Evolutionary conservation across 129 eudicot species (phyloP).

Genomic region (Escallonia rubra): DNA sequence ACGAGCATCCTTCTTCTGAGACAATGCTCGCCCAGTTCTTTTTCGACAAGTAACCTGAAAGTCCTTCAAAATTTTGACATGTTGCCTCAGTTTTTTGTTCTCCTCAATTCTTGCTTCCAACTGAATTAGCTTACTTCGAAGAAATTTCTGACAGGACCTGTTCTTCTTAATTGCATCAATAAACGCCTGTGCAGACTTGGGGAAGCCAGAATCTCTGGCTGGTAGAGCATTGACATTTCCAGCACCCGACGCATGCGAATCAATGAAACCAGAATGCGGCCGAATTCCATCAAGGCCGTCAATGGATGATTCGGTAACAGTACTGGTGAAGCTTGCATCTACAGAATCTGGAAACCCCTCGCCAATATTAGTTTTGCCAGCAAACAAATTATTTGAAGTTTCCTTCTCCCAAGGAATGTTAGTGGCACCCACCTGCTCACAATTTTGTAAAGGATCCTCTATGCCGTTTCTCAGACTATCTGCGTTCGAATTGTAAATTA

Average conservation of each 20-base stretch:
- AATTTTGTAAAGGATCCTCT: conserved; percentile 30
- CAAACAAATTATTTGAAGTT: conserved; percentile 67
- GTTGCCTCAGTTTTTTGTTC: conserved; percentile 44
- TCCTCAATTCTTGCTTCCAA: conserved; percentile 73
- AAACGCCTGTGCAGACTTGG: conserved; percentile 65
- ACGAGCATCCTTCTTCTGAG: conserved; percentile 70
- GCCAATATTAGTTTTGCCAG: conserved; percentile 55
- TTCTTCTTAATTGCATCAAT: conserved; percentile 92
- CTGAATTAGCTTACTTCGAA: conserved; percentile 52
- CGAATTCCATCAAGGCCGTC: conserved; percentile 17
- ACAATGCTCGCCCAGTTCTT: conserved; percentile 63
- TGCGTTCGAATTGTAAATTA: conserved; percentile 22
- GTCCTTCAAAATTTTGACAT: conserved; percentile 53
- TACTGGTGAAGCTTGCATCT: conserved; percentile 40
- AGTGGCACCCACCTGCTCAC: conserved; percentile 76
- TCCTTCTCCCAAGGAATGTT: conserved; percentile 67
- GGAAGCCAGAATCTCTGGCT: conserved; percentile 39
- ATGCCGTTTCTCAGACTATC: conserved; percentile 28
- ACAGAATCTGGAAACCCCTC: conserved; percentile 77
- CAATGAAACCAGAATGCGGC: conserved; percentile 22
- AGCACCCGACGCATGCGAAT: conserved; percentile 31
- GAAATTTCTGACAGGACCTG: conserved; percentile 67
- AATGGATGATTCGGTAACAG: conserved; percentile 23
- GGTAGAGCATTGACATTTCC: conserved; percentile 32
- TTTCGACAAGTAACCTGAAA: conserved; percentile 69